These are phyloP conservation scores for Camillea tinctor DNA, from an alignment of 2,329 filamentous ascomycete species.

Conservation along the genomic window DNA sequence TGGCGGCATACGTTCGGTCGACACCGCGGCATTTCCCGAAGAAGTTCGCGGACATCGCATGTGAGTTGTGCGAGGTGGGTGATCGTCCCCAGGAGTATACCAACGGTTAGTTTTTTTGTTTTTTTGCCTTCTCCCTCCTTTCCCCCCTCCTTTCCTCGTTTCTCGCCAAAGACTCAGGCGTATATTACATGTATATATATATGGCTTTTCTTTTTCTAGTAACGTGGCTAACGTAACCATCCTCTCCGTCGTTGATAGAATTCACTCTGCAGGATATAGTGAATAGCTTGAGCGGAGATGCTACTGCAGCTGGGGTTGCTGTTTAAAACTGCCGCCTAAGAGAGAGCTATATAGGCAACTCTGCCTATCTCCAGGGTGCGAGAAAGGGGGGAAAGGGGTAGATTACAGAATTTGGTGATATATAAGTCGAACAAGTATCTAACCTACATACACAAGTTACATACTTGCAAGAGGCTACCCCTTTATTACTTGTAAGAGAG, in stretches of 20 bases:
- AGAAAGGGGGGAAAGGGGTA: too few species aligned
- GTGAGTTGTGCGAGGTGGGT: conserved; percentile 47
- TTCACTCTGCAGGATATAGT: not conserved
- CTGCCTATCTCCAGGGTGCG: too few species aligned
- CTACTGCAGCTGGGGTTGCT: conserved; percentile 1
- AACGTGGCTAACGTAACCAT: not conserved
- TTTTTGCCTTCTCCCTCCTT: conserved; percentile 27
- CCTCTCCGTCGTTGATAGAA: too few species aligned
- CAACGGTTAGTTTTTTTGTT: conserved; percentile 35
- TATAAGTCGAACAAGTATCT: too few species aligned
- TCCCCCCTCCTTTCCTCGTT: too few species aligned
- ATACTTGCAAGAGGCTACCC: too few species aligned
- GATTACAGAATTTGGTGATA: too few species aligned
- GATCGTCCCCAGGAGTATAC: conserved; percentile 46
- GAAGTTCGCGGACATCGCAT: conserved; percentile 43
- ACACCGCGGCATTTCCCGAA: conserved; percentile 42
- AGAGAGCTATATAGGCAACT: not conserved
- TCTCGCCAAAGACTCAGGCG: too few species aligned
- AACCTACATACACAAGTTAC: not conserved
- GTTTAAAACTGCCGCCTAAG: conserved; percentile 2
- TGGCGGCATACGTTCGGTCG: conserved; percentile 49
- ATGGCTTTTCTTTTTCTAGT: not conserved
- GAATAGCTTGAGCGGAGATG: conserved; percentile 7
- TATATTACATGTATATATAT: too few species aligned
- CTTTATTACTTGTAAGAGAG: too few species aligned